Evolutionary conservation across 805 yeast genomes (phyloP).

Genomic region (Ogataea nitratoaversa): DNA sequence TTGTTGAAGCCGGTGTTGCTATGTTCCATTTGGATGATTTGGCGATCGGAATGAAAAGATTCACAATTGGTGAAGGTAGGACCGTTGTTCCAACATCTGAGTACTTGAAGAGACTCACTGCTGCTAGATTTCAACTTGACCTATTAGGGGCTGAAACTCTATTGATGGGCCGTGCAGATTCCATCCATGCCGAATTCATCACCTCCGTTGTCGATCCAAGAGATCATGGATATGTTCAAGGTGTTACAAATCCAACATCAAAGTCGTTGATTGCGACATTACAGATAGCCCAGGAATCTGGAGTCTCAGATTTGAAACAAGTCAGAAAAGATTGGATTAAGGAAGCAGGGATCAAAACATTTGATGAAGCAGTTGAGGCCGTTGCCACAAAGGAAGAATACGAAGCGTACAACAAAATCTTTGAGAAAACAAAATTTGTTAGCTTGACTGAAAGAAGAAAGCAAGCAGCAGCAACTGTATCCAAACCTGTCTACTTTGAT

Average conservation of each 20-base stretch:
- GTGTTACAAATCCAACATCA: constrained; percentile 35
- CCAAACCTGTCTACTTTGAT: constrained; percentile 40
- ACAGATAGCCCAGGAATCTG: constrained; percentile 36
- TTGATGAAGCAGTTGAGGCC: constrained; percentile 46
- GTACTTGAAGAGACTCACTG: constrained; percentile 50
- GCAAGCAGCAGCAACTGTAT: constrained; percentile 22
- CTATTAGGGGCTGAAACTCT: constrained; percentile 55
- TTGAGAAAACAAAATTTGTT: constrained; percentile 14
- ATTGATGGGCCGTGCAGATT: constrained; percentile 59
- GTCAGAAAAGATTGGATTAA: constrained; percentile 45
- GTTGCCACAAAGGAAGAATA: constrained; percentile 24
- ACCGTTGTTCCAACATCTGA: constrained; percentile 58
- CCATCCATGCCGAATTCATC: constrained; percentile 49
- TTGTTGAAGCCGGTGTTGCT: constrained; percentile 63
- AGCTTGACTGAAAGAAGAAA: constrained; percentile 20
- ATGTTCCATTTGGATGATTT: constrained; percentile 63
- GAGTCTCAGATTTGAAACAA: constrained; percentile 30
- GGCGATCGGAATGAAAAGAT: constrained; percentile 60
- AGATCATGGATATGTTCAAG: constrained; percentile 55
- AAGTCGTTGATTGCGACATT: constrained; percentile 44
- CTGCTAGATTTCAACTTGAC: constrained; percentile 62
- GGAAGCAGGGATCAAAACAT: constrained; percentile 40
- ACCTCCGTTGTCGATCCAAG: constrained; percentile 51
- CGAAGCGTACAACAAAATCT: constrained; percentile 8
- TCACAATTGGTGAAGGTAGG: constrained; percentile 62